A percentile compares a stretch with the other conserved stretches of the same genome.
Conservation (phyloP, 768 basidiomycete species). For the Cystobasidium tubakii region DNA sequence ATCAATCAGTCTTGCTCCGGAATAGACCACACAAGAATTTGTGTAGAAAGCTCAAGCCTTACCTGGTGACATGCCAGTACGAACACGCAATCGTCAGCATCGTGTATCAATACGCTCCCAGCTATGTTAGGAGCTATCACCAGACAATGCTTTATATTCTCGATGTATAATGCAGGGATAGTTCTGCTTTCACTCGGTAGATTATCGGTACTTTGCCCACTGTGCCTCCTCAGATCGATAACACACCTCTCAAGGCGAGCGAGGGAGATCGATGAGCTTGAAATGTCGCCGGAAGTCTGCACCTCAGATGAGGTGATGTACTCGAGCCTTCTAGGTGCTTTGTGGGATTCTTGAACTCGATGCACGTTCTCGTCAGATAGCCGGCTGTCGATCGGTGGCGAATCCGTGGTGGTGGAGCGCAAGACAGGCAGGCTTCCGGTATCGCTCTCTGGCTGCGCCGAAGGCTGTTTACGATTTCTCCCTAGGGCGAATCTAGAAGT, state of each 20-base stretch:
- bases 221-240: background rate
- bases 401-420: too few relatives aligned
- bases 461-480: background rate
- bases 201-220: background rate
- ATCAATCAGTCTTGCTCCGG: too few relatives aligned
- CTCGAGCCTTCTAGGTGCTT: background rate
- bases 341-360: background rate
- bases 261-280: background rate
- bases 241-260: background rate
- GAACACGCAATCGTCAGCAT: conserved; percentile 21
- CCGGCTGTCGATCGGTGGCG: background rate
- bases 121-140: conserved; percentile 13
- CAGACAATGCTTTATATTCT: background rate
- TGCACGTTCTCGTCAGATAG: background rate
- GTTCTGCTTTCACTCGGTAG: background rate
- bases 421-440: too few relatives aligned
- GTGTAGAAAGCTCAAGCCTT: background rate
- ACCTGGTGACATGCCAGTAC: conserved; percentile 27
- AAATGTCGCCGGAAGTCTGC: background rate
- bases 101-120: conserved; percentile 22
- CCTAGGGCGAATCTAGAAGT: background rate
- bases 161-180: conserved; percentile 9
- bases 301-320: background rate
- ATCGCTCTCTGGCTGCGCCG: too few relatives aligned
- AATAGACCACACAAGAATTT: too few relatives aligned